phyloP scores from a whole-genome alignment of 2,329 filamentous ascomycete genomes.

The Penicillium palitans region DNA sequence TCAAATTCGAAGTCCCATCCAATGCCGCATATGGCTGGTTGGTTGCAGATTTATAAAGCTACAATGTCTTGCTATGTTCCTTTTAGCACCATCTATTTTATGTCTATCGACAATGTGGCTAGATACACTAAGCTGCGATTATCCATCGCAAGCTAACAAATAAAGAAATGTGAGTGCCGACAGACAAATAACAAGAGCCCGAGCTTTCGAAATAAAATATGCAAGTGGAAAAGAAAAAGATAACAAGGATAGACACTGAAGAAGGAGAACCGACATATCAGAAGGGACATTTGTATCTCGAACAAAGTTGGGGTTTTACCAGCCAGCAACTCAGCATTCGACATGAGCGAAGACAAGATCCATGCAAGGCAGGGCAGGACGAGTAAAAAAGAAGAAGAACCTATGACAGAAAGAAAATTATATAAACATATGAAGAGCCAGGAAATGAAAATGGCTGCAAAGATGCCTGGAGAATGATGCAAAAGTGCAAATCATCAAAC shows the following conservation, averaged over 20 bases:
- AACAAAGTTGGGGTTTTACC: conserved; percentile 1
- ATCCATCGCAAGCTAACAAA: not conserved
- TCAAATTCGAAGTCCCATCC: not conserved
- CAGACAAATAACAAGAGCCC: not conserved
- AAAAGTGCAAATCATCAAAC: conserved; percentile 9
- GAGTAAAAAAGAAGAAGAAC: not conserved
- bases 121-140: conserved; percentile 18
- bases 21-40: not conserved
- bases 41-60: not conserved
- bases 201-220: conserved; percentile 14
- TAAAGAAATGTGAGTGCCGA: not conserved
- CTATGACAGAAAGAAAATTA: conserved; percentile 7
- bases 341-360: conserved; percentile 2
- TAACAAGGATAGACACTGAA: conserved; percentile 16
- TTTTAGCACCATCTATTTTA: conserved; percentile 24
- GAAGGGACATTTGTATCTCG: not conserved
- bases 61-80: not conserved
- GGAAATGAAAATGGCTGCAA: conserved; percentile 4
- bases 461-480: conserved; percentile 5
- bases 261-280: conserved; percentile 3
- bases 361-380: not conserved
- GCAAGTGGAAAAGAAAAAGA: conserved; percentile 7
- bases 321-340: not conserved
- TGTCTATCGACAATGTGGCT: conserved; percentile 19
- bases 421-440: conserved; percentile 24